Conservation (phyloP, 192 early-diverging fungal genomes). For the Umbelopsis sp. region DNA sequence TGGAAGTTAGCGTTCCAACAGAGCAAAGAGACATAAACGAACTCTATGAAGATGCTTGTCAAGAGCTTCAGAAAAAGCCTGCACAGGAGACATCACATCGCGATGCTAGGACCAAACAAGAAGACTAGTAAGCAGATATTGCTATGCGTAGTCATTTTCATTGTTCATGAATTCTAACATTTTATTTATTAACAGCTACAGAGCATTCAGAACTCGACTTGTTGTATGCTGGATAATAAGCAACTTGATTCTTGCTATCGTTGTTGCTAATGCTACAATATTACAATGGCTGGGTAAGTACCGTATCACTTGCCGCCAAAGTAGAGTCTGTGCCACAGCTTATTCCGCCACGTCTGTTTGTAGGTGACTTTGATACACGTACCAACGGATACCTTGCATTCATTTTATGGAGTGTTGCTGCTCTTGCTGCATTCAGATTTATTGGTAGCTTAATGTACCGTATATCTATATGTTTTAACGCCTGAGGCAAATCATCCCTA, state of each 20-base stretch:
- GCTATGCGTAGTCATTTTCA: neutral
- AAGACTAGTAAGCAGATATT: constrained; percentile 60
- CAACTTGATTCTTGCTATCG: constrained; percentile 70
- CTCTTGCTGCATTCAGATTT: constrained; percentile 71
- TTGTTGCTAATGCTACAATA: constrained; percentile 58
- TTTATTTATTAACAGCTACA: constrained; percentile 46
- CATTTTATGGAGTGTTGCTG: constrained; percentile 85
- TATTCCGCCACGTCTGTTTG: neutral
- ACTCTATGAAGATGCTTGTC: constrained; percentile 74
- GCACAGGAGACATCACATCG: constrained; percentile 46
- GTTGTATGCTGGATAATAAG: constrained; percentile 83
- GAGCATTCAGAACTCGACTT: constrained; percentile 79
- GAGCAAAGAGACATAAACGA: constrained; percentile 75
- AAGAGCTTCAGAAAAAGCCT: constrained; percentile 46
- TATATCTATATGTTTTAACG: constrained; percentile 32
- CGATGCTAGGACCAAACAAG: constrained; percentile 73
- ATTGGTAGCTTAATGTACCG: constrained; percentile 72
- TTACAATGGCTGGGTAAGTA: constrained; percentile 27
- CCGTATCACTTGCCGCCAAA: neutral
- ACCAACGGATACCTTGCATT: constrained; percentile 69
- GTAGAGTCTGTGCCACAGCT: constrained; percentile 30
- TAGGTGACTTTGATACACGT: constrained; percentile 30
- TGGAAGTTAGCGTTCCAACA: constrained; percentile 70
- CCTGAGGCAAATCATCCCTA: neutral
- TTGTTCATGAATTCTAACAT: neutral